Conservation (phyloP, 2,329 filamentous ascomycete species). For the Cyclaneusma minus region DNA sequence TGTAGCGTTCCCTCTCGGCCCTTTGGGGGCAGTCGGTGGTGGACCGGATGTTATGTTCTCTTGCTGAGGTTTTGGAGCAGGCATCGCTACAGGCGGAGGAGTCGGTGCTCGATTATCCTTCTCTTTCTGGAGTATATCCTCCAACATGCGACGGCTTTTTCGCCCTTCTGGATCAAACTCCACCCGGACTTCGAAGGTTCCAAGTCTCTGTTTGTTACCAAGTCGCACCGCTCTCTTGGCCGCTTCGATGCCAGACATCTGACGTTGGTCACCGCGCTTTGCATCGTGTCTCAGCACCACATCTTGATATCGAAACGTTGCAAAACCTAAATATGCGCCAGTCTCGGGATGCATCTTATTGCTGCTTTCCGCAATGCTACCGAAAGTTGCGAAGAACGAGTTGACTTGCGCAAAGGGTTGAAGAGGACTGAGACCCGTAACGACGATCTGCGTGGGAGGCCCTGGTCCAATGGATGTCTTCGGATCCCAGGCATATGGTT, state of each 20-base stretch:
- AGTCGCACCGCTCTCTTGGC: conserved; percentile 67
- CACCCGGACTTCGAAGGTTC: conserved; percentile 61
- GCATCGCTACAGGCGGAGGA: conserved; percentile 5
- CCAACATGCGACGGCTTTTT: conserved; percentile 64
- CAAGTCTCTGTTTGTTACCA: conserved; percentile 67
- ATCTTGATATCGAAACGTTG: conserved; percentile 80
- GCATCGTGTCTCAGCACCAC: no score
- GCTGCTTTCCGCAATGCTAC: conserved; percentile 77
- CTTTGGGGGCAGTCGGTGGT: conserved; percentile 75
- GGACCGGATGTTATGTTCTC: conserved; percentile 39
- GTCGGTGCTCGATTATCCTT: conserved; percentile 23
- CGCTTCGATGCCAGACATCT: conserved; percentile 57
- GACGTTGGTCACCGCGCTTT: conserved; percentile 22
- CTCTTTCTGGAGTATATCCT: conserved; percentile 54
- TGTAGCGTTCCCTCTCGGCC: conserved; percentile 41
- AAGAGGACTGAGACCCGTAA: conserved; percentile 91
- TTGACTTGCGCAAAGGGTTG: conserved; percentile 64
- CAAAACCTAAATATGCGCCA: conserved; percentile 86
- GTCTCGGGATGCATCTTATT: conserved; percentile 94
- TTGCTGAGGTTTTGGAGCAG: conserved; percentile 20
- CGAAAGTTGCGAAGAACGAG: conserved; percentile 64
- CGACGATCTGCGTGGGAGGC: conserved; percentile 78
- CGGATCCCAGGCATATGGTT: conserved; percentile 67
- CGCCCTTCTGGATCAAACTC: conserved; percentile 81
- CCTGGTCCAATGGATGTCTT: conserved; percentile 77